phyloP scores from a whole-genome alignment of 2,329 filamentous ascomycete species.

The Sphaceloma murrayae region DNA sequence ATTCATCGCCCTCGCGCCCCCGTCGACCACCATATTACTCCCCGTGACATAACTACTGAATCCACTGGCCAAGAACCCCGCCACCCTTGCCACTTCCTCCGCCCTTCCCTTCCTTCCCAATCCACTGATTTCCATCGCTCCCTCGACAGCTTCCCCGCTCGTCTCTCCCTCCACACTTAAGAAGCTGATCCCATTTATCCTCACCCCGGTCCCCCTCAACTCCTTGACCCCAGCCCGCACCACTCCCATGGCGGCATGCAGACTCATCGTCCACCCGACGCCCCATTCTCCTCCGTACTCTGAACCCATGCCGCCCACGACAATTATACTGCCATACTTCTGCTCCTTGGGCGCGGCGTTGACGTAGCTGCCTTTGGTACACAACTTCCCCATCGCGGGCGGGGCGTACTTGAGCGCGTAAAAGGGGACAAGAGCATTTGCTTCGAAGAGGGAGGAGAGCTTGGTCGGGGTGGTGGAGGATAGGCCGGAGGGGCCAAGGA shows the following conservation, averaged over 20 bases:
- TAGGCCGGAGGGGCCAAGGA: constrained; percentile 50
- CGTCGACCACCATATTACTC: constrained; percentile 53
- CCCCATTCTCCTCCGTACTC: constrained; percentile 52
- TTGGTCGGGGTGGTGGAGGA: constrained; percentile 47
- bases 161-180: constrained; percentile 35
- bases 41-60: constrained; percentile 56
- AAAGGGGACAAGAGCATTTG: constrained; percentile 53
- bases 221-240: constrained; percentile 49
- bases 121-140: constrained; percentile 37
- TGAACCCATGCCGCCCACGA: constrained; percentile 50
- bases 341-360: constrained; percentile 53
- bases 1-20: constrained; percentile 40
- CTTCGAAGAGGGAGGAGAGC: constrained; percentile 50
- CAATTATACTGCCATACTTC: constrained; percentile 53
- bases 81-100: constrained; percentile 50
- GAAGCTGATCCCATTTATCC: constrained; percentile 47
- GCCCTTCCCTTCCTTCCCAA: constrained; percentile 49
- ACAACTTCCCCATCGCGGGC: constrained; percentile 53
- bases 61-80: constrained; percentile 52
- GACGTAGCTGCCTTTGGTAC: constrained; percentile 45
- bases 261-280: constrained; percentile 51
- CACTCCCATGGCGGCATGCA: constrained; percentile 52
- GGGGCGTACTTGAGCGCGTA: constrained; percentile 57
- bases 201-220: constrained; percentile 49
- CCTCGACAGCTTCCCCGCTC: neutral